Percentiles rank a stretch among this genome's conserved stretches.
Conservation (phyloP, 2,329 filamentous ascomycete species). For the Malbranchea zuffiana region DNA sequence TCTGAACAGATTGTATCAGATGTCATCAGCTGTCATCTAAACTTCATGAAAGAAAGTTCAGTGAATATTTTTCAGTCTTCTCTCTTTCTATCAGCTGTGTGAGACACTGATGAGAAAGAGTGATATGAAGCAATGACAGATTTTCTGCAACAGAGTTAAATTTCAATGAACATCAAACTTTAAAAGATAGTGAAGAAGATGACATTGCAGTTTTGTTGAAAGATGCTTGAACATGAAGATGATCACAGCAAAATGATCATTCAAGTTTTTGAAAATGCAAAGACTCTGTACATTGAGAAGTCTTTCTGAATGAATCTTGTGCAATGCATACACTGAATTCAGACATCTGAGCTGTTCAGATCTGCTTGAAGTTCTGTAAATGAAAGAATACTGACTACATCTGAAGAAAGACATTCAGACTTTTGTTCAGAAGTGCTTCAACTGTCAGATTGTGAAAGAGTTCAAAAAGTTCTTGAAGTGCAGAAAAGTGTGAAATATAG, state of each 20-base stretch:
- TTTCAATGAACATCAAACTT: neutral
- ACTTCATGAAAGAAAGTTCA: no score
- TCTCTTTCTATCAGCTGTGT: no score
- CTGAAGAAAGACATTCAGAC: neutral
- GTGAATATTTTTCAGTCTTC: no score
- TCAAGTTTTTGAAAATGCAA: neutral
- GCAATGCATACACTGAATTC: neutral
- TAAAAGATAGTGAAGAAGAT: neutral
- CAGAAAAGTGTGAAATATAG: neutral
- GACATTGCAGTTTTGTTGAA: neutral
- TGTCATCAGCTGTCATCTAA: no score
- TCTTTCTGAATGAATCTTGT: neutral
- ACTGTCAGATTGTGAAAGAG: neutral
- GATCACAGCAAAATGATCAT: neutral
- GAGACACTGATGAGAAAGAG: no score
- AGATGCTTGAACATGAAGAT: neutral
- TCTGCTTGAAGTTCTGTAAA: neutral
- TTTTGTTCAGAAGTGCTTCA: neutral
- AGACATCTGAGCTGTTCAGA: neutral
- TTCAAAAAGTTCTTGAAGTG: no score
- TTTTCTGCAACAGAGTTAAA: neutral
- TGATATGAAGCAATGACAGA: neutral
- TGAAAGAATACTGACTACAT: neutral
- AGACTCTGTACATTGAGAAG: no score
- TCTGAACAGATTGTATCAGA: no score